Base-by-base conservation (phyloP, 768 basidiomycete species). In the Podaxis pistillaris region DNA sequence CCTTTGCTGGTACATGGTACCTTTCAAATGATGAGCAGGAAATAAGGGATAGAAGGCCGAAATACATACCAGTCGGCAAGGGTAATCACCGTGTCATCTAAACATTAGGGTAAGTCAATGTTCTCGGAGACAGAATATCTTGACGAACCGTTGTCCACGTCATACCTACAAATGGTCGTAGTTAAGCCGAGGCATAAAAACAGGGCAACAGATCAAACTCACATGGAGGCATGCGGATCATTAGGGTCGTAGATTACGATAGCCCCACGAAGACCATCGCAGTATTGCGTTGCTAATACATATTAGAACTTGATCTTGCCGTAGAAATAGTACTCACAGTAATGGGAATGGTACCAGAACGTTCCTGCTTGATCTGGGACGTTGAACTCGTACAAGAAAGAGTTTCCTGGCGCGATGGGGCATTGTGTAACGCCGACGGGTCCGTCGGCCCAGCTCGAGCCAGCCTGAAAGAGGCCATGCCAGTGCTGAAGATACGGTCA, bases 231-330 rank as follows among this genome's bases (percentile, higher is more conserved):
- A 40, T 78, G 72, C 12, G 79, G 79, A 62, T 81, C 79, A 22
- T 58, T 13, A 8, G 64, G 68, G 44, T 83, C 81, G 40, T 82
- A 81, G 13, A 85, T 71, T 6, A 85, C 75, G 38, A 84, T 40
- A 2, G 79, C 73, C 0, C 83, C 84, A 47, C 84, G 70, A 26
- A 86, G 73, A 0, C 84, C 84, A 58, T 86, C 84, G 56, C 85
- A 86, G 61, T 85, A 85, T 70, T 86, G 84, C 0, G 78, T 77
- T 4, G 75, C 76, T 72, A 66, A 67, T 33, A 11, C 3, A 19
- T 19, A 55, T 71, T 66, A 66, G 46, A 40, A 38, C 69, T 24
- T 50, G 72, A 15, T 70, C 71, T 7, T 70, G 70, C 28, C 17
- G n/a, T 26, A 11, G 9, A 30, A 2, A 30, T 17, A 38, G 11